Conservation (phyloP, 2,329 filamentous ascomycete species). For the Thelonectria olida region DNA sequence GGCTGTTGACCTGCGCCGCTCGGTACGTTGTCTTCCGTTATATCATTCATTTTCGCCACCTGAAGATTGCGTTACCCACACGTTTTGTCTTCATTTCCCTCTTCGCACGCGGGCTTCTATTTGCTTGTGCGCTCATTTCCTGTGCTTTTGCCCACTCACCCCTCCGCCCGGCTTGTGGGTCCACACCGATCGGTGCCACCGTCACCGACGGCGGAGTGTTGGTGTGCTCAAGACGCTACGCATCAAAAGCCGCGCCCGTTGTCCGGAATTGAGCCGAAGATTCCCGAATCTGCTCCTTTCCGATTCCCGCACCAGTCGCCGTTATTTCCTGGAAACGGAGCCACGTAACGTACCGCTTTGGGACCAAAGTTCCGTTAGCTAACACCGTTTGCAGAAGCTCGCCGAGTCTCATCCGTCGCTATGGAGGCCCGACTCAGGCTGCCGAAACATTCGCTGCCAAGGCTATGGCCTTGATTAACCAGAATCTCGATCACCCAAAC, state of each 20-base stretch:
- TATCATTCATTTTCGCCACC: conserved; percentile 24
- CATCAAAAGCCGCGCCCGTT: conserved; percentile 17
- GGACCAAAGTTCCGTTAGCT: conserved; percentile 24
- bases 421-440: conserved; percentile 63
- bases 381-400: conserved; percentile 56
- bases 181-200: conserved; percentile 38
- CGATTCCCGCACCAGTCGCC: conserved; percentile 17
- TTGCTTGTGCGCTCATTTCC: conserved; percentile 32
- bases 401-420: conserved; percentile 64
- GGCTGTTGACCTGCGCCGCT: conserved; percentile 65
- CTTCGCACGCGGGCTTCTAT: conserved; percentile 4
- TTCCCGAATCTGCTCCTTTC: conserved; percentile 24
- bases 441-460: conserved; percentile 69
- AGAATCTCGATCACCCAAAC: conserved; percentile 66
- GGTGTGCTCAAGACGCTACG: neutral
- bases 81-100: conserved; percentile 19
- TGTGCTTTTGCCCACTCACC: conserved; percentile 30
- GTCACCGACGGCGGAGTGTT: conserved; percentile 27
- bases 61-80: conserved; percentile 2
- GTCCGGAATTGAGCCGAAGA: conserved; percentile 35
- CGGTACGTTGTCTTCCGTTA: conserved; percentile 55
- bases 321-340: conserved; percentile 8
- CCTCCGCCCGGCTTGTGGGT: conserved; percentile 35
- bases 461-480: conserved; percentile 65
- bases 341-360: neutral